Evolutionary conservation across 331 rosid species (phyloP).

Genomic region (Pyracantha coccinea): DNA sequence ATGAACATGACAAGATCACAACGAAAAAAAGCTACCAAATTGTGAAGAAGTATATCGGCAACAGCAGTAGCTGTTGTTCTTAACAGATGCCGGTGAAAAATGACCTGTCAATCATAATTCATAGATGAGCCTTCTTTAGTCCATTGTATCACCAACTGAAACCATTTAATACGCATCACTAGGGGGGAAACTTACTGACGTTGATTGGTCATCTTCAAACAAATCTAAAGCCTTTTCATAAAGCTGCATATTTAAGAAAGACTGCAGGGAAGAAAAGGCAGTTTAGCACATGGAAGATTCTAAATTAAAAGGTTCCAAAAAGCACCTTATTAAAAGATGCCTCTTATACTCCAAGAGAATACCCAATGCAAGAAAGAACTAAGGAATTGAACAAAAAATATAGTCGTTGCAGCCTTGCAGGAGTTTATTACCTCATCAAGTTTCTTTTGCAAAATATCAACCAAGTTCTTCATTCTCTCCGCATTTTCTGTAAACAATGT

Average conservation of each 20-base stretch:
- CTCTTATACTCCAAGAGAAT: neutral
- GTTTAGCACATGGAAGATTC: conserved; percentile 3
- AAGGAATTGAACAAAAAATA: neutral
- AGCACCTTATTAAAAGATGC: neutral
- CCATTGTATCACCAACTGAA: conserved; percentile 21
- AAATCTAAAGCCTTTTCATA: conserved; percentile 89
- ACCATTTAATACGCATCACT: conserved; percentile 14
- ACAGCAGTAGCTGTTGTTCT: conserved; percentile 72
- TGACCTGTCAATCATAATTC: conserved; percentile 56
- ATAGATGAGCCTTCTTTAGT: conserved; percentile 14
- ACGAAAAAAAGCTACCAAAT: conserved; percentile 48
- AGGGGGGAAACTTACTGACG: conserved; percentile 54
- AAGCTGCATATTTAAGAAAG: conserved; percentile 90
- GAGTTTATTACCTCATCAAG: conserved; percentile 67
- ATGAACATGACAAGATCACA: conserved; percentile 8
- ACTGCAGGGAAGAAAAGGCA: conserved; percentile 42
- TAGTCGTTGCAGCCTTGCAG: neutral
- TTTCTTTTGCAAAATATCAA: conserved; percentile 78
- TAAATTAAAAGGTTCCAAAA: neutral
- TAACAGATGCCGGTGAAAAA: conserved; percentile 92
- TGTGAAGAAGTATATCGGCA: conserved; percentile 61
- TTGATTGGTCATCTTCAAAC: conserved; percentile 93
- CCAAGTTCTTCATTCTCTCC: conserved; percentile 62
- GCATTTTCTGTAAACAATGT: conserved; percentile 67
- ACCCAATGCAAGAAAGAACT: neutral